Evolutionary conservation across 805 yeast genomes (phyloP), one percentile per base, ranked within the genome.

Genomic region (Lipomyces kockii): DNA sequence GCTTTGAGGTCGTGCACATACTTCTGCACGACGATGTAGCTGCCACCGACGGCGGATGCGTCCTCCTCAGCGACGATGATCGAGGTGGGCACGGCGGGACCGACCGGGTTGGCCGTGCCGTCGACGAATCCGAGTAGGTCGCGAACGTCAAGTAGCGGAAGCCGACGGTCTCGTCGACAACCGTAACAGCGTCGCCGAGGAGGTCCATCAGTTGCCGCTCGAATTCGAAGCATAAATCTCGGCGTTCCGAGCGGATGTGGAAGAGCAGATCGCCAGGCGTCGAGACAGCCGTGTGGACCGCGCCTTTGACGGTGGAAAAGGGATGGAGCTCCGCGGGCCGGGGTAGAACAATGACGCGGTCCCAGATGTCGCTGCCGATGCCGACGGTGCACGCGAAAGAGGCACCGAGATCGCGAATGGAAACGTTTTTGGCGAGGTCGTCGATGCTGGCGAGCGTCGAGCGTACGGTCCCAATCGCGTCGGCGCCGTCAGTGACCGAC

Each of bases 91-190:
- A 58, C 64, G 4, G 59, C 70, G 7, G 54, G 20, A 17, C 71
- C 73, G 14, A 55, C 63, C 20, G 75, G 75, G 63, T 72, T 72
- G 20, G 73, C 75, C 6, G 75, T 72, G 43, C 75, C 75, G 54
- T 72, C 75, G 4, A 72, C 74, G 60, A 72, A 72, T 14, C 75
- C 75, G 17, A 72, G 71, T 8, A 72, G 70, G 55, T 72, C 74
- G 20, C 75, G 73, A 43, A 58, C 59, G 58, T 72, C 75, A 63
- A 68, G 65, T 72, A 72, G 51, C 74, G 71, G 64, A 72, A 72
- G 27, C 74, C 73, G 60, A 63, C 68, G 7, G 74, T 74, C 67
- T 72, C 75, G 57, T 72, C 75, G 35, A 64, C 71, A n/a, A 72
- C 69, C 14, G 55, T 58, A 22, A 69, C 74, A 5, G 66, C 43